Evolutionary conservation across 208 protist species (phyloP), one percentile per base, ranked within the genome.

Genomic region (Angomonas deanei): DNA sequence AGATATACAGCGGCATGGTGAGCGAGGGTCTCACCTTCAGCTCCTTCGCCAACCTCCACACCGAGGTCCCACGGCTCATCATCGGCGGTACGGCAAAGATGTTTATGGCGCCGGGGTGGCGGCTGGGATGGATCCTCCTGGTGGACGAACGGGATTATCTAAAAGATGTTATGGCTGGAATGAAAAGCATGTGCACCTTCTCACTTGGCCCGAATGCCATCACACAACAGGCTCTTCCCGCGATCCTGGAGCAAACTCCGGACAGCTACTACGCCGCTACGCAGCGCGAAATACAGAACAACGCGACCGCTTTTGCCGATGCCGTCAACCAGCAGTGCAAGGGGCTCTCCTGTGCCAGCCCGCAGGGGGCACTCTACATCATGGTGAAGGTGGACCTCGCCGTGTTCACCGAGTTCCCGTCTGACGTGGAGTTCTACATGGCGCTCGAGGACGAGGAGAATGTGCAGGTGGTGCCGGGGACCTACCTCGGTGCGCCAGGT

Each of bases 1-100:
- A 97, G 63, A 93, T 97, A 31, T 97, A 97, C 78, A 84, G 75
- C 15, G 84, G 86, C n/a, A 94, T 97, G 76, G 77, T 86, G 15
- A 97, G 94, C 65, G 52, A 66, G 3, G 72, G 72, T 4, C 56
- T 62, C 32, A 3, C 23, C 13, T 96, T 94, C 60, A 54, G 55
- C 34, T 82, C 80, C 26, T 65, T 95, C 28, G 81, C 84, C 26
- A 56, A 61, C 8, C 61, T 96, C 28, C 81, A 80, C 3, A 60
- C 71, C n/a, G 66, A 48, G 10, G 86, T 96, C 0, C 91, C 91
- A 10, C 42, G 79, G 3, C 58, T 95, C 23, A 67, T 86, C 8
- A 57, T 90, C 42, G 80, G 89, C 64, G 92, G 94, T 55, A 57
- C 95, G 32, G 88, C 94, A 42, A 97, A 97, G 66, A 78, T 65